phyloP scores from a whole-genome alignment of 1,284 basidiomycete species.

The Malassezia nana region DNA sequence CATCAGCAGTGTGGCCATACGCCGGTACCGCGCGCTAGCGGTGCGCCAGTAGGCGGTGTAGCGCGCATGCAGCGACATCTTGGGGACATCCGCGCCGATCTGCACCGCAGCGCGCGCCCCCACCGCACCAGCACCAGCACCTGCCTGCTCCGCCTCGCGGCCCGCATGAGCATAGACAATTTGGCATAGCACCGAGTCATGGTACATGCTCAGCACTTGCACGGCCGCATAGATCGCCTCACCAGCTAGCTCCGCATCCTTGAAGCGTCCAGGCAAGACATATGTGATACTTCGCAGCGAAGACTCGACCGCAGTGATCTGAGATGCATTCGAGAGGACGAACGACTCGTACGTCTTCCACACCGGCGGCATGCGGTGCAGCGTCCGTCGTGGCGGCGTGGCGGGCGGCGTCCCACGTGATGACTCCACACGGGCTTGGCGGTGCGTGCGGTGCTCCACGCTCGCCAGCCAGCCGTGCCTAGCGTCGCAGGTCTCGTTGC shows the following conservation, averaged over 20 bases:
- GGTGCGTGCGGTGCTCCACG: background rate
- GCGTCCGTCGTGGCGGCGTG: background rate
- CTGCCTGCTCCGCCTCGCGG: background rate
- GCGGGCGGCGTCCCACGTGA: background rate
- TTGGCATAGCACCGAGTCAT: conserved; percentile 49
- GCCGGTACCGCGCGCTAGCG: conserved; percentile 38
- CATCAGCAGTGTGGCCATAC: conserved; percentile 40
- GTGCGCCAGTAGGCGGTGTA: conserved; percentile 48
- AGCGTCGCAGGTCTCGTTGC: background rate
- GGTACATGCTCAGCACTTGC: conserved; percentile 50
- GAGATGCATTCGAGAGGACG: conserved; percentile 40
- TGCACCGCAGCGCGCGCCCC: background rate
- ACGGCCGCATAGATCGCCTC: conserved; percentile 48
- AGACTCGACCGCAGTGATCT: conserved; percentile 70
- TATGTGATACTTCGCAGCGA: conserved; percentile 79
- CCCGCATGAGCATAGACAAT: conserved; percentile 25
- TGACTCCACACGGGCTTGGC: background rate
- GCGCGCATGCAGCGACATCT: conserved; percentile 48
- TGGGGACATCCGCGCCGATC: conserved; percentile 17
- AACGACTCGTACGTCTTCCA: conserved; percentile 40
- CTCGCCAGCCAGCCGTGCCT: background rate
- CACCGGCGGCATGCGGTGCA: conserved; percentile 27
- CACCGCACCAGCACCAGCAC: background rate
- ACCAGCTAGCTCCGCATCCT: conserved; percentile 71
- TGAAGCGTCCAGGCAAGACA: conserved; percentile 88